Base-by-base conservation (phyloP, 495 filamentous ascomycete genomes). In the Poronia punctata region DNA sequence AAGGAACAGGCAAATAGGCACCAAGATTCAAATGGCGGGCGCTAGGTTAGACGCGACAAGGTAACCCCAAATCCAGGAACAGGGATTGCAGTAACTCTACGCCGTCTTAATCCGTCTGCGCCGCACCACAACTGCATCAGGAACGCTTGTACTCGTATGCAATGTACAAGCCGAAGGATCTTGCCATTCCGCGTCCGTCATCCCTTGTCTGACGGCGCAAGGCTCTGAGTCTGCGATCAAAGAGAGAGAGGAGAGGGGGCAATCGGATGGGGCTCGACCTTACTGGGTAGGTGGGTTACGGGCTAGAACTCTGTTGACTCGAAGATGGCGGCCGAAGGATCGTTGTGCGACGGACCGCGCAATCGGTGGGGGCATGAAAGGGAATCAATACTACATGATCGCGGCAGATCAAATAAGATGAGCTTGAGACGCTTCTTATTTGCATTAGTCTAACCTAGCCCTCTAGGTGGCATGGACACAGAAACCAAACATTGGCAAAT, bases 31-130 rank as follows among this genome's bases (percentile, higher is more conserved):
- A 44, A 53, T 40, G 46, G 52, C 45, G 44, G 53, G 49, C 55
- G 44, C 47, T 53, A n/a, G n/a, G n/a, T n/a, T n/a, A 45, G 46
- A 50, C 55, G 43, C 43, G 55, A 50, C 49, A 53, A 56, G 40
- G 55, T 49, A 59, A 46, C 45, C 49, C 50, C 43, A 44, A 50
- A 58, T 52, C 52, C 49, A 55, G 52, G 52, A 50, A 52, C 46
- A 55, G 41, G 46, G 45, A 51, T 56, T 47, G 50, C 50, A 48
- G 55, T 39, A 49, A 50, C 43, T 43, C 44, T 34, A 22, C 32
- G 35, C 28, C 21, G 35, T 23, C 25, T 34, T 45, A 25, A 43
- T 55, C 37, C 42, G 47, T 30, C 45, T 44, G 39, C 43, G 44
- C 55, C 52, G 49, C 52, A 47, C 54, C 49, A n/a, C n/a, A n/a